Conservation (phyloP, 805 yeast species). For the Ogataea trehaloabstinens region DNA sequence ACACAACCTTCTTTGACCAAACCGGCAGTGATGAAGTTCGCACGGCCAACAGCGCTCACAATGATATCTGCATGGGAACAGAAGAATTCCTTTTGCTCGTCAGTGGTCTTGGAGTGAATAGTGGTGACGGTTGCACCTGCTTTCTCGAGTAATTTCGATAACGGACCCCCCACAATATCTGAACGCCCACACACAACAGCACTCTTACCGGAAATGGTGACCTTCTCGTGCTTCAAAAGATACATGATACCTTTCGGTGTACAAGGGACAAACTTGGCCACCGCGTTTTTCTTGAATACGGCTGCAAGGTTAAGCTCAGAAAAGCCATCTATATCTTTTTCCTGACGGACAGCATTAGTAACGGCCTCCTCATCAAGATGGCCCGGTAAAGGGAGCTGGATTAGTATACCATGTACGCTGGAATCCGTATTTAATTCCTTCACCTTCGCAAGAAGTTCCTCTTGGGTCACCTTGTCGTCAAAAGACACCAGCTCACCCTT, state of each 20-base stretch:
- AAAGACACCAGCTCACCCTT: constrained; percentile 63
- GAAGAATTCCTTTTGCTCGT: constrained; percentile 49
- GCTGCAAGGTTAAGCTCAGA: constrained; percentile 89
- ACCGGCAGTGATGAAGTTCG: constrained; percentile 81
- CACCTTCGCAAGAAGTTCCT: constrained; percentile 56
- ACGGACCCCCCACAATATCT: constrained; percentile 95
- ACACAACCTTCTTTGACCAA: constrained; percentile 84
- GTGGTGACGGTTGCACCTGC: constrained; percentile 86
- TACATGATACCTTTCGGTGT: constrained; percentile 93
- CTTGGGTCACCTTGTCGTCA: constrained; percentile 60
- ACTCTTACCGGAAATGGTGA: constrained; percentile 68
- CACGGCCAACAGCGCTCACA: constrained; percentile 87
- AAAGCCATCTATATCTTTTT: constrained; percentile 95
- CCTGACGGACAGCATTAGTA: constrained; percentile 77
- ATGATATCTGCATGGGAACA: constrained; percentile 79
- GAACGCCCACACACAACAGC: constrained; percentile 95
- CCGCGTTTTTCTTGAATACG: constrained; percentile 80
- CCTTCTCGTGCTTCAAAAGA: constrained; percentile 66
- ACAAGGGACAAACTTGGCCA: constrained; percentile 84
- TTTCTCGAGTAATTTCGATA: constrained; percentile 75
- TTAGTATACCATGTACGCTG: constrained; percentile 78
- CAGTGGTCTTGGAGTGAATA: constrained; percentile 70
- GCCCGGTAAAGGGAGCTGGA: constrained; percentile 86
- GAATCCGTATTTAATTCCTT: constrained; percentile 69
- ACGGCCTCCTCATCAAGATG: constrained; percentile 75